Base-by-base conservation (phyloP, 805 yeast species). In the Saccharomycopsis malanga region DNA sequence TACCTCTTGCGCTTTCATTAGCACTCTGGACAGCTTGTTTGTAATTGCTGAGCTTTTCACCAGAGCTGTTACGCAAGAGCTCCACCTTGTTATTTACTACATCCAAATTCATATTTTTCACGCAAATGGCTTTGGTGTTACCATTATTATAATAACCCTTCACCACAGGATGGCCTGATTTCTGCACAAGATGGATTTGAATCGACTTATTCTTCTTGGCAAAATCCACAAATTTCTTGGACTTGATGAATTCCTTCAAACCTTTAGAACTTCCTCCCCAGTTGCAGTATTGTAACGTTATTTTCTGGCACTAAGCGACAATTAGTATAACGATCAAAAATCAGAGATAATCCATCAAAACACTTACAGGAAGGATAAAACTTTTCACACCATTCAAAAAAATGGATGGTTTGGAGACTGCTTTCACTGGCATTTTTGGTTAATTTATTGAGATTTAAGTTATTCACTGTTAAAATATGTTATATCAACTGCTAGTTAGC, bases 221-320 rank as follows among this genome's bases (percentile, higher is more conserved):
- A 49, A 86, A 65, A 6, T 67, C 53, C 44, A 74, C 67, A 27
- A 77, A 71, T 57, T 75, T 71, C 44, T 62, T 71, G 6, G 64
- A 71, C 37, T 72, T 68, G 36, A 93, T 66, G 50, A 83, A 78
- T 46, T 83, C 80, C 60, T 88, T 64, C 68, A 88, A 75, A 3
- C 97, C 97, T 44, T 72, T 72, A 1, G 98, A 89, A 2, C 95
- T 83, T 20, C 97, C 98, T 37, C 97, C 98, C 82, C 94, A 83
- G 71, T 93, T 88, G 69, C 96, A 88, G 67, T 81, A 93, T 52
- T 85, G 83, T 39, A 93, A 63, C 1, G 82, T 73, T 44, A 93
- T 73, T 59, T 76, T 78, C 57, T 76, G 78, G 68, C 98, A 88
- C 50, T 71, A 27, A 27, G n/a, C n/a, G 12, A 27, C 30, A 27